phyloP scores from a whole-genome alignment of 345 rosid species.

The Excoecaria cochinchinensis region DNA sequence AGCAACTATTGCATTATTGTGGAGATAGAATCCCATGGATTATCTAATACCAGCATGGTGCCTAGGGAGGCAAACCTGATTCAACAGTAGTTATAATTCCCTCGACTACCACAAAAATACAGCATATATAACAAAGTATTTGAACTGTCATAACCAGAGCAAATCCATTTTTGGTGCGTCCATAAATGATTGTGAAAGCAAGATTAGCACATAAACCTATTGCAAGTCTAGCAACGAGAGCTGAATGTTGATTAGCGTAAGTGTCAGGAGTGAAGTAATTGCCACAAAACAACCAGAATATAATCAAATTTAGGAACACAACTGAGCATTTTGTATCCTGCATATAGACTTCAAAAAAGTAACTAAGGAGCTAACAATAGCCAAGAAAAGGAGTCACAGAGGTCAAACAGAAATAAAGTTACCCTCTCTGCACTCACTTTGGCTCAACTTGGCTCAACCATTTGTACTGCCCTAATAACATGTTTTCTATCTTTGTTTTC shows the following conservation, averaged over 20 bases:
- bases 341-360: not conserved
- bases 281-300: conserved; percentile 21
- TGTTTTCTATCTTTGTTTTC: not conserved
- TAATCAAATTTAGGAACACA: conserved; percentile 1
- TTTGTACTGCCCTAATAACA: not conserved
- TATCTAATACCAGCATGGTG: conserved; percentile 96
- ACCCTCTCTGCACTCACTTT: not conserved
- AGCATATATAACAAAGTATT: not conserved
- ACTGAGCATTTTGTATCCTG: not conserved
- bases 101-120: not conserved
- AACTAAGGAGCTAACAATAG: not conserved
- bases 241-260: conserved; percentile 96
- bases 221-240: conserved; percentile 95
- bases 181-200: conserved; percentile 75
- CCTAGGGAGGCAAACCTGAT: conserved; percentile 95
- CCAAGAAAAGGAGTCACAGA: not conserved
- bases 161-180: conserved; percentile 82
- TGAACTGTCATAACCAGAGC: conserved; percentile 70
- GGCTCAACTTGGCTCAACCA: not conserved
- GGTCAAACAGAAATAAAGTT: not conserved
- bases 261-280: conserved; percentile 97
- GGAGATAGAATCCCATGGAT: conserved; percentile 98
- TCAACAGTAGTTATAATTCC: conserved; percentile 11
- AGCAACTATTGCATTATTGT: conserved; percentile 97
- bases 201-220: conserved; percentile 96